phyloP scores from a whole-genome alignment of 345 rosid species.

The Mercurialis annua region DNA sequence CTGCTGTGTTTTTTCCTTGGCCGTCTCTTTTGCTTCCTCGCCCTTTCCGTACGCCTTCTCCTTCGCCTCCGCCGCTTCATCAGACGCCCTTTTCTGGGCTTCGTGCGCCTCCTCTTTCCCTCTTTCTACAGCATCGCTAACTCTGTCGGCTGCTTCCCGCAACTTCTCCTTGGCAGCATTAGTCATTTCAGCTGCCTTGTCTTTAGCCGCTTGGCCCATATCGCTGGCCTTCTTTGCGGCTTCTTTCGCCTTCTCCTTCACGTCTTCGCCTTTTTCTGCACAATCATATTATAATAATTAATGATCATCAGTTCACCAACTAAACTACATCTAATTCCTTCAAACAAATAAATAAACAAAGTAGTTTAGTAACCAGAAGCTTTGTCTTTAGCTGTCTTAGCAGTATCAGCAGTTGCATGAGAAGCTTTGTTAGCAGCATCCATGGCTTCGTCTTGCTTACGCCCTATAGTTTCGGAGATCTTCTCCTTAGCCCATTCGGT shows the following conservation, averaged over 20 bases:
- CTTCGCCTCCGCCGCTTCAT: constrained; percentile 11
- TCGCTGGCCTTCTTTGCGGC: constrained; percentile 6
- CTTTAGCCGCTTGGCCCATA: constrained; percentile 15
- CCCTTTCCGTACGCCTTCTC: background rate
- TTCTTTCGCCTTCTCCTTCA: background rate
- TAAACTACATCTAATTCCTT: no score
- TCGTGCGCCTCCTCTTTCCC: constrained; percentile 10
- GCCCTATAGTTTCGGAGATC: constrained; percentile 36
- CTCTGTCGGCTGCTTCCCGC: constrained; percentile 16
- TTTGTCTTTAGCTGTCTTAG: constrained; percentile 30
- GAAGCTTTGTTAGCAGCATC: constrained; percentile 28
- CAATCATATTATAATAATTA: background rate
- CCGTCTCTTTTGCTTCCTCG: background rate
- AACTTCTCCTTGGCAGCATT: constrained; percentile 15
- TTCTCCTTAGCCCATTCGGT: constrained; percentile 57
- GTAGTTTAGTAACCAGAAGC: constrained; percentile 35
- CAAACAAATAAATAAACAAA: no score
- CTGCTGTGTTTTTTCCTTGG: constrained; percentile 21
- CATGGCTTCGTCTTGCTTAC: constrained; percentile 30
- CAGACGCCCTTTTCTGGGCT: background rate
- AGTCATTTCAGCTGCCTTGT: constrained; percentile 9
- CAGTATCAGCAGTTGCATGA: constrained; percentile 23
- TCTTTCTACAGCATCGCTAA: background rate
- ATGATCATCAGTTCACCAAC: no score
- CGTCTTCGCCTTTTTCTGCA: constrained; percentile 24